phyloP scores from a whole-genome alignment of 2,329 filamentous ascomycete species.

The Pseudocercospora crystallina region DNA sequence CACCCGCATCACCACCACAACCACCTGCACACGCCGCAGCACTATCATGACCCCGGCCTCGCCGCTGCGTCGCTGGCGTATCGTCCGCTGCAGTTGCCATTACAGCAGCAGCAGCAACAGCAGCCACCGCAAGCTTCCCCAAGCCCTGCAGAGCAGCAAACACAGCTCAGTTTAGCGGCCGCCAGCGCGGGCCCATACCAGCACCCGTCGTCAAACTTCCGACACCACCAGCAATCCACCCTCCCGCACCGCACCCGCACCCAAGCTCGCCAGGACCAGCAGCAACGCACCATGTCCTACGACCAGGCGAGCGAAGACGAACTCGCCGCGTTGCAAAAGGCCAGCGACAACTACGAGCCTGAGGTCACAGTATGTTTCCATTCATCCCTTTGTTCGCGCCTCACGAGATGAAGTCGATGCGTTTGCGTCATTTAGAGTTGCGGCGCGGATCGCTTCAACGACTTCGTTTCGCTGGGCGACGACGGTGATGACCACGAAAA shows the following conservation, averaged over 20 bases:
- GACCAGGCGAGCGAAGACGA: constrained; percentile 48
- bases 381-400: not conserved
- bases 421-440: constrained; percentile 23
- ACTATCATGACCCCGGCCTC: constrained; percentile 36
- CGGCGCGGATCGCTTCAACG: constrained; percentile 21
- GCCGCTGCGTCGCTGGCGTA: constrained; percentile 36
- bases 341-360: constrained; percentile 61
- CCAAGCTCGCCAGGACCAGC: constrained; percentile 22
- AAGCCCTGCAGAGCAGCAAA: constrained; percentile 18
- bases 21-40: constrained; percentile 19
- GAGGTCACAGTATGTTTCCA: constrained; percentile 53
- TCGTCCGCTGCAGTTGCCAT: constrained; percentile 39
- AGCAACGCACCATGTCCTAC: constrained; percentile 38
- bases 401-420: constrained; percentile 12
- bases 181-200: constrained; percentile 23
- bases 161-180: constrained; percentile 26
- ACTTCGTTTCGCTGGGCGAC: not conserved
- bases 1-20: constrained; percentile 19
- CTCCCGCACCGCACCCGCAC: constrained; percentile 27
- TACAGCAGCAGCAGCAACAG: constrained; percentile 32
- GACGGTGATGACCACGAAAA: constrained; percentile 9
- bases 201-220: constrained; percentile 19
- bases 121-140: constrained; percentile 15
- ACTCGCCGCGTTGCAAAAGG: constrained; percentile 61
- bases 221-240: constrained; percentile 16